These are phyloP conservation scores for Schwanniomyces occidentalis DNA, from an alignment of 805 yeast genomes.

Conservation along the genomic window DNA sequence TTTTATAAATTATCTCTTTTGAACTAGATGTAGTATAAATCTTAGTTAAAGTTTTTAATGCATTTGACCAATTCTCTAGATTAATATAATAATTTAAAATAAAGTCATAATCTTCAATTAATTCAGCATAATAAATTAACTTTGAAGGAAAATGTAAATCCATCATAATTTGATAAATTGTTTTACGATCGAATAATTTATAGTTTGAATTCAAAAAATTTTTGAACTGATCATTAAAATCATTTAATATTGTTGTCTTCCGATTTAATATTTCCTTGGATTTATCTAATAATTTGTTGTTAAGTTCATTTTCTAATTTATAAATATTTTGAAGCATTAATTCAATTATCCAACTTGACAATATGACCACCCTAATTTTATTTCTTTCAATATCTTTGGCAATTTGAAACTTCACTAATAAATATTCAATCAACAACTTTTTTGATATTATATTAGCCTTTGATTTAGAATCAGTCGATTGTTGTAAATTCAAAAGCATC, in stretches of 20 bases:
- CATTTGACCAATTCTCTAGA: conserved; percentile 70
- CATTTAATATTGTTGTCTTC: conserved; percentile 4
- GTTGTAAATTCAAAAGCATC: conserved; percentile 31
- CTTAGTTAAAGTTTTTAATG: conserved; percentile 57
- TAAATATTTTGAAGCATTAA: conserved; percentile 50
- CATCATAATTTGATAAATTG: conserved; percentile 70
- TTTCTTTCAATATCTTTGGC: conserved; percentile 26
- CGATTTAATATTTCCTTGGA: not conserved
- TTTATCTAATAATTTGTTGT: conserved; percentile 2
- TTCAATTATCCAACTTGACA: conserved; percentile 70
- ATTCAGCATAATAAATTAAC: conserved; percentile 64
- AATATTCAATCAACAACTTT: conserved; percentile 32
- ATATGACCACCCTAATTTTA: conserved; percentile 38
- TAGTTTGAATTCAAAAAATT: conserved; percentile 53
- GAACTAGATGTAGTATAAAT: conserved; percentile 45
- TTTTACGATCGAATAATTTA: conserved; percentile 56
- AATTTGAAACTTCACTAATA: conserved; percentile 28
- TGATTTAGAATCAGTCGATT: not conserved
- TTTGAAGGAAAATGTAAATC: conserved; percentile 66
- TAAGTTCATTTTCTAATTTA: conserved; percentile 34
- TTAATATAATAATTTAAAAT: conserved; percentile 71
- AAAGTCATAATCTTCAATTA: conserved; percentile 66
- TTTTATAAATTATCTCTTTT: conserved; percentile 53
- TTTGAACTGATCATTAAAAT: conserved; percentile 25
- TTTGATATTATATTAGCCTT: conserved; percentile 14